Evolutionary conservation across 2,329 filamentous ascomycete genomes (phyloP).

Genomic region (Arthrocladium fulminans): DNA sequence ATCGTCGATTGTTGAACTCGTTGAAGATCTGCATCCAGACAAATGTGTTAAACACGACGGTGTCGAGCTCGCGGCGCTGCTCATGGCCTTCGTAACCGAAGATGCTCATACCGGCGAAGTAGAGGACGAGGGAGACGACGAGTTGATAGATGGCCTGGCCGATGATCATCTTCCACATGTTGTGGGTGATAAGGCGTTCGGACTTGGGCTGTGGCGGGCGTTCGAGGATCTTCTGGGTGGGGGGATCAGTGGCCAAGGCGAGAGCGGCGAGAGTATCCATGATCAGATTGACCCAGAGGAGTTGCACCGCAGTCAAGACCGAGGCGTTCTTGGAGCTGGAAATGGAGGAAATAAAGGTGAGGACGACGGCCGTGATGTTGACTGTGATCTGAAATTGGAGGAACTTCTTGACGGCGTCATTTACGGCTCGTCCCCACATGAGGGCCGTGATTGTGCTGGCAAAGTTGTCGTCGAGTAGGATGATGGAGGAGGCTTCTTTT

Average conservation of each 20-base stretch:
- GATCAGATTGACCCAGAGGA: constrained; percentile 94
- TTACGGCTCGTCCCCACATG: constrained; percentile 60
- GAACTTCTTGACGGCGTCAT: constrained; percentile 60
- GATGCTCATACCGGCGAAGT: constrained; percentile 60
- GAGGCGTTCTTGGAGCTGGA: constrained; percentile 59
- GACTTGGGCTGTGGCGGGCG: constrained; percentile 70
- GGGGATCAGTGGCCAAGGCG: constrained; percentile 83
- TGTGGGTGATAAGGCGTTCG: constrained; percentile 68
- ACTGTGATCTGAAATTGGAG: constrained; percentile 61
- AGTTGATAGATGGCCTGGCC: constrained; percentile 88
- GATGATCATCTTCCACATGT: constrained; percentile 99
- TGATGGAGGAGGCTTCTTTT: constrained; percentile 60
- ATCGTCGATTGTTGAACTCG: constrained; percentile 88
- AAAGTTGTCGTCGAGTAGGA: constrained; percentile 60
- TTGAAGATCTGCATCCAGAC: constrained; percentile 99
- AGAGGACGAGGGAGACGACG: constrained; percentile 66
- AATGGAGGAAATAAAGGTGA: constrained; percentile 83
- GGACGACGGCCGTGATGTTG: constrained; percentile 79
- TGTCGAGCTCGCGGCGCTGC: constrained; percentile 50
- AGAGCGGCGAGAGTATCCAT: constrained; percentile 93
- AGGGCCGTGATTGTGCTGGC: constrained; percentile 56
- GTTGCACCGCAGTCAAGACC: constrained; percentile 78
- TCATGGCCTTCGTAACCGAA: constrained; percentile 47
- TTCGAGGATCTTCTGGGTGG: constrained; percentile 68
- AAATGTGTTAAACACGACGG: constrained; percentile 93